Percentiles rank a stretch among this genome's conserved stretches.
phyloP scores from a whole-genome alignment of 2,329 filamentous ascomycete species.

The Mycosphaerella sp. region DNA sequence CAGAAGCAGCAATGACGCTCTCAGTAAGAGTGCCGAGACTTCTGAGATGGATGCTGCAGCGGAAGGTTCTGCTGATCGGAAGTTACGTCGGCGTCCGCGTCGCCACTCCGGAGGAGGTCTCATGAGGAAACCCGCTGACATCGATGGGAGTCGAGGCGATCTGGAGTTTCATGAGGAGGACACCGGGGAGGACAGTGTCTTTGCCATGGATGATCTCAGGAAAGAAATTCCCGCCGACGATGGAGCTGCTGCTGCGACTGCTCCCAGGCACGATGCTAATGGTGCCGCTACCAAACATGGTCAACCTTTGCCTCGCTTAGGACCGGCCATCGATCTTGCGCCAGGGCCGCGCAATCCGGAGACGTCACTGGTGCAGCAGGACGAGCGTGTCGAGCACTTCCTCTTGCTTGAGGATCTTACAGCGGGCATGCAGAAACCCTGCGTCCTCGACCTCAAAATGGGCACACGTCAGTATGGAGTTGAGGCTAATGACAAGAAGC shows the following conservation, averaged over 20 bases:
- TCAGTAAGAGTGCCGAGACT: conserved; percentile 30
- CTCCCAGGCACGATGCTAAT: not conserved
- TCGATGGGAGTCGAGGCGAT: conserved; percentile 60
- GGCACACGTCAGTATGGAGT: conserved; percentile 94
- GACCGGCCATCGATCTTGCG: conserved; percentile 28
- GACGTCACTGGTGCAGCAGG: conserved; percentile 42
- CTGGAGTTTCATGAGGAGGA: conserved; percentile 77
- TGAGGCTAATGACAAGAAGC: conserved; percentile 86
- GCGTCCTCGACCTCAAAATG: conserved; percentile 98
- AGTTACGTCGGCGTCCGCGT: conserved; percentile 46
- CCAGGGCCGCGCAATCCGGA: conserved; percentile 38
- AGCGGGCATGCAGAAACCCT: conserved; percentile 91
- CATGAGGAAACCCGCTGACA: conserved; percentile 62
- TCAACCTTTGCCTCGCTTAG: conserved; percentile 19
- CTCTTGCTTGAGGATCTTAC: conserved; percentile 90
- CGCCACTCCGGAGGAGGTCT: conserved; percentile 85
- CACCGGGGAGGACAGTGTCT: conserved; percentile 68
- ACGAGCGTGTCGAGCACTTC: conserved; percentile 77
- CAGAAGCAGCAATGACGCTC: conserved; percentile 14
- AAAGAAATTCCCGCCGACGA: conserved; percentile 14
- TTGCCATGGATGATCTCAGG: conserved; percentile 56
- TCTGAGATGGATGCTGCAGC: conserved; percentile 16
- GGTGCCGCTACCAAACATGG: not conserved
- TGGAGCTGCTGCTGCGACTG: not conserved
- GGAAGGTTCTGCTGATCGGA: not conserved